Conservation (phyloP, 2,329 filamentous ascomycete species). For the Verticillium klebahnii region DNA sequence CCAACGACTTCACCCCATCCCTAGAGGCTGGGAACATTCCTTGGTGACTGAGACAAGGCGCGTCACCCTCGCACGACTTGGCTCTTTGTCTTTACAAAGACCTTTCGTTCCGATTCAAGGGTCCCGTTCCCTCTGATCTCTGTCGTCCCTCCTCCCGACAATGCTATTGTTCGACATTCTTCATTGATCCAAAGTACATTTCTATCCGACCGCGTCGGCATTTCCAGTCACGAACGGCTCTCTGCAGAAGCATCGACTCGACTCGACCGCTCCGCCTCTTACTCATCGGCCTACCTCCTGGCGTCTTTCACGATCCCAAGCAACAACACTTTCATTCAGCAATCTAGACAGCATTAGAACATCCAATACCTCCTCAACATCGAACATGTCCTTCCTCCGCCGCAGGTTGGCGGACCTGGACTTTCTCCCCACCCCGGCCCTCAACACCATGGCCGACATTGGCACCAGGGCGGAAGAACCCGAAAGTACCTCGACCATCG, state of each 20-base stretch:
- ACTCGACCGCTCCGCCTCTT: background rate
- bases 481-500: conserved; percentile 40
- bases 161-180: background rate
- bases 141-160: background rate
- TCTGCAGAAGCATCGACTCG: background rate
- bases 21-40: background rate
- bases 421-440: conserved; percentile 24
- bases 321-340: background rate
- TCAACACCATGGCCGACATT: conserved; percentile 19
- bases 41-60: background rate
- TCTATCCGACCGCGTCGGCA: background rate
- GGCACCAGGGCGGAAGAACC: conserved; percentile 18
- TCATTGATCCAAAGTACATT: background rate
- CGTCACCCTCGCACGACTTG: background rate
- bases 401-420: conserved; percentile 23
- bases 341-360: background rate
- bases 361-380: background rate
- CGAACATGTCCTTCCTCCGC: conserved; percentile 14
- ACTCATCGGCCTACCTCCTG: background rate
- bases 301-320: background rate
- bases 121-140: background rate
- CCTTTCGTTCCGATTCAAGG: background rate
- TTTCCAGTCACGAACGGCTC: background rate
- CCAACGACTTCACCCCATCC: background rate
- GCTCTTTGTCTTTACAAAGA: background rate